Percentiles rank a stretch among this genome's conserved stretches.
Evolutionary conservation across 768 basidiomycete species (phyloP).

Genomic region (Trametopsis cervina): DNA sequence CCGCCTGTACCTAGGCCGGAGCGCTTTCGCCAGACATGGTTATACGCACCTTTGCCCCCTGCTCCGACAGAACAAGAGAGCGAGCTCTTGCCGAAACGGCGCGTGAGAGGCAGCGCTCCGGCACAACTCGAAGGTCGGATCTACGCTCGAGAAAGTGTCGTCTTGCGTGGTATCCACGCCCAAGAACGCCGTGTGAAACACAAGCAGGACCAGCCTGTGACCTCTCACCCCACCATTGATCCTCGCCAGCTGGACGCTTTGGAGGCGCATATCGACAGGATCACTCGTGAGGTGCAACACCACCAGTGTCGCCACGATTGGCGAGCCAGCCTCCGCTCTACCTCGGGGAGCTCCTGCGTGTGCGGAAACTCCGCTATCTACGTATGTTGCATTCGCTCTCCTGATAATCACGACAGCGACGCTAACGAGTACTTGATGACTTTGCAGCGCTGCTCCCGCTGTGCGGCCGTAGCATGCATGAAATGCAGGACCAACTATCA

Average conservation of each 20-base stretch:
- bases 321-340: neutral
- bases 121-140: neutral
- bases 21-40: neutral
- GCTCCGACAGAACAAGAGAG: neutral
- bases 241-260: neutral
- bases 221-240: neutral
- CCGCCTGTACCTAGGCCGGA: neutral
- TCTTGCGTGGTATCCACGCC: neutral
- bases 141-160: neutral
- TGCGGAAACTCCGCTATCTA: neutral
- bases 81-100: neutral
- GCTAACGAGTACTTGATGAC: neutral
- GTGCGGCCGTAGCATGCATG: neutral
- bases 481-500: neutral
- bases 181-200: neutral
- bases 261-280: constrained; percentile 2
- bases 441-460: neutral
- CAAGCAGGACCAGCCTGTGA: neutral
- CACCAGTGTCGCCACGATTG: constrained; percentile 1
- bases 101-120: neutral
- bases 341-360: neutral
- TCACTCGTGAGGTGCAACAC: neutral
- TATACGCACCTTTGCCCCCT: neutral
- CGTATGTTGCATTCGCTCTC: neutral
- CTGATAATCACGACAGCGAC: no score